These are phyloP conservation scores for Barnettozyma vustinii DNA, from an alignment of 805 yeast species.

Conservation along the genomic window DNA sequence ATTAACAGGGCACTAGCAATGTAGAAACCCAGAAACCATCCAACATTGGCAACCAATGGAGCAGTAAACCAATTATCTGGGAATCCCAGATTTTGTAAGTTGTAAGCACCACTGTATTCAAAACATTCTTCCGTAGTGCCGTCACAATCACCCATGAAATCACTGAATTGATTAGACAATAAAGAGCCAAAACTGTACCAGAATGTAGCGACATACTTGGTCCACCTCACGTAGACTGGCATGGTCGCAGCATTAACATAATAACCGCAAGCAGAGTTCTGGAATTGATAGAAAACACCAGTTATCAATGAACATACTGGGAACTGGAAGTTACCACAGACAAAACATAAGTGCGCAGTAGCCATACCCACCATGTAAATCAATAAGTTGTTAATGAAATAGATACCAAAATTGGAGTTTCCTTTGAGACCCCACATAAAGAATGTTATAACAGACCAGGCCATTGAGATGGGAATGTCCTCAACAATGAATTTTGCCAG, in stretches of 20 bases:
- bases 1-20: conserved; percentile 42
- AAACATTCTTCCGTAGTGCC: conserved; percentile 41
- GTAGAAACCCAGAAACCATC: conserved; percentile 54
- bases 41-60: conserved; percentile 56
- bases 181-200: conserved; percentile 75
- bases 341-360: conserved; percentile 37
- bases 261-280: conserved; percentile 76
- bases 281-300: conserved; percentile 34
- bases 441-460: conserved; percentile 58
- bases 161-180: conserved; percentile 56
- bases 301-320: conserved; percentile 16
- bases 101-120: conserved; percentile 50
- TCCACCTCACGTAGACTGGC: conserved; percentile 85
- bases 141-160: conserved; percentile 54
- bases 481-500: conserved; percentile 62
- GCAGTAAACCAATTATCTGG: conserved; percentile 57
- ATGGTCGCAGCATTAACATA: conserved; percentile 64
- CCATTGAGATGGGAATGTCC: conserved; percentile 57
- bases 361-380: conserved; percentile 52
- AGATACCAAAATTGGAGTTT: conserved; percentile 49
- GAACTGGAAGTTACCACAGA: conserved; percentile 17
- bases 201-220: conserved; percentile 62
- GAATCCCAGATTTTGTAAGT: conserved; percentile 54
- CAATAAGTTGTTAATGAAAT: conserved; percentile 53
- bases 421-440: conserved; percentile 72